Base-by-base conservation (phyloP, 2,329 filamentous ascomycete species). In the Colletotrichum australisinense region DNA sequence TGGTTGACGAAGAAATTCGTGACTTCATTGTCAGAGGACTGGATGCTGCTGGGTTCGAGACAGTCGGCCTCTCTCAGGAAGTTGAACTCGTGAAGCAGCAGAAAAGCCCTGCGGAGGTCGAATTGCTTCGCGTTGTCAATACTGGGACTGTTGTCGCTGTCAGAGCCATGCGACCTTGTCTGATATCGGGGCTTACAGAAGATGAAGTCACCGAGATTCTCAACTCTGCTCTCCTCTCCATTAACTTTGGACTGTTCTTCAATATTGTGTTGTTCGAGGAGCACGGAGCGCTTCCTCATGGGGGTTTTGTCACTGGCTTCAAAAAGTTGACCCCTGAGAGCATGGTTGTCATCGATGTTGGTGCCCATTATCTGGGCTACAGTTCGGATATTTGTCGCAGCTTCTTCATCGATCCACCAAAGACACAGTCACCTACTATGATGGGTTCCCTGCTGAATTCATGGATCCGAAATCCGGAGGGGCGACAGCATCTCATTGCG, bases 1-100 rank as follows among this genome's bases (percentile, higher is more conserved):
- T 92, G 87, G 85, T 91, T 16, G 90, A 92, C 74, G 90, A 92
- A 74, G 90, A 92, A 77, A 90, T 92, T 78, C 86, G 90, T 2
- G 89, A 92, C 78, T 92, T 88, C 78, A 91, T 93, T 63, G 84
- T 88, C 52, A 85, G 90, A 2, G 90, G 90, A 0, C 83, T 92
- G 0, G 83, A 82, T 2, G 77, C 80, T 0, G 85, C 84, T 56
- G 89, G 89, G 0, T 91, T 92, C 74, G 81, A 87, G n/a, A 87
- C 90, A 2, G 77, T 88, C 1, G 90, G 90, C 3, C 81, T 92
- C 3, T 82, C 80, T 35, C 85, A 86, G 0, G 86, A 88, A 63
- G 89, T 88, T 9, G 89, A 92, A 77, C 84, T 86, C 30, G 88
- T 92, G 0, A 84, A 88, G 19, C 90, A 92, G 80, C 86, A 84